These are phyloP conservation scores for Plantago rigida DNA, from an alignment of 305 asterid species.

Conservation along the genomic window DNA sequence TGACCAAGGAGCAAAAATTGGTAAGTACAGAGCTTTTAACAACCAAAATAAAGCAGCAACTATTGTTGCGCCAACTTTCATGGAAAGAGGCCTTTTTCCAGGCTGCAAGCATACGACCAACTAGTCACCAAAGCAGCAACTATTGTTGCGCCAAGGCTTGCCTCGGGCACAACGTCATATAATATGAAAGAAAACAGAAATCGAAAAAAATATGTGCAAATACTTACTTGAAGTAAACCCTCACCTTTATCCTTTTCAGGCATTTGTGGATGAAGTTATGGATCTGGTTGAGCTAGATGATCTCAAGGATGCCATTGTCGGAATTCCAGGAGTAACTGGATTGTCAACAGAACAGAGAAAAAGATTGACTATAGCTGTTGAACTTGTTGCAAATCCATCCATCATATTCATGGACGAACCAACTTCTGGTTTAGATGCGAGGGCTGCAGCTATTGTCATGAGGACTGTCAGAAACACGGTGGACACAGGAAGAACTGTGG, in stretches of 20 bases:
- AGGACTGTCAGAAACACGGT: slow-evolving; percentile 67
- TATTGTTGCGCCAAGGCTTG: not conserved
- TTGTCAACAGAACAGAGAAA: slow-evolving; percentile 74
- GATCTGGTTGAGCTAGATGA: slow-evolving; percentile 61
- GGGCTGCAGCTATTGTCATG: slow-evolving; percentile 80
- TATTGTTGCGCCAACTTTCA: no score
- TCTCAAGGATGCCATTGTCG: slow-evolving; percentile 46
- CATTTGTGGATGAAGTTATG: slow-evolving; percentile 65
- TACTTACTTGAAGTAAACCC: not conserved
- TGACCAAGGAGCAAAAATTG: slow-evolving; percentile 19
- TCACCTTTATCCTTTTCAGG: slow-evolving; percentile 29
- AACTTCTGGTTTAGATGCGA: slow-evolving; percentile 70
- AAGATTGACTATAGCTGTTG: slow-evolving; percentile 69
- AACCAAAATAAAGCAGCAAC: no score
- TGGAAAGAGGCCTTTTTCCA: no score
- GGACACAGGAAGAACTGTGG: slow-evolving; percentile 65
- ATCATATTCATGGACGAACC: slow-evolving; percentile 79
- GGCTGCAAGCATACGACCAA: no score
- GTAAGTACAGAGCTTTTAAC: not conserved
- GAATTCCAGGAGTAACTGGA: slow-evolving; percentile 62
- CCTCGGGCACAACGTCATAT: not conserved
- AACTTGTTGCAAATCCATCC: slow-evolving; percentile 72
- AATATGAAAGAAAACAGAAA: slow-evolving; percentile 2
- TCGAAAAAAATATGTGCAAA: not conserved
- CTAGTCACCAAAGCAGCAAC: no score